These are phyloP conservation scores for Solanum medicagineum DNA, from an alignment of 257 asterid species.

Conservation along the genomic window DNA sequence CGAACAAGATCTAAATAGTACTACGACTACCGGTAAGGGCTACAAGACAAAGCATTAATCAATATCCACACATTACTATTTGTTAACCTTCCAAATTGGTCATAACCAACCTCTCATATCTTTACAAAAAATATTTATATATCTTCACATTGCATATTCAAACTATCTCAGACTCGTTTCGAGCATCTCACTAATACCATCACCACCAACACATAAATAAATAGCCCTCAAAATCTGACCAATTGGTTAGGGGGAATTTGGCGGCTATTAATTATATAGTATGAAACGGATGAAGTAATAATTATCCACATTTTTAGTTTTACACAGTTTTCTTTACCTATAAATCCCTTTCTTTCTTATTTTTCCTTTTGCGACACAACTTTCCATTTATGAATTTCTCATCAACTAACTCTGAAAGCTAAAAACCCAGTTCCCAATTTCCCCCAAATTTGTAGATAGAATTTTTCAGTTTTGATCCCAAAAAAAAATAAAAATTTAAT, in stretches of 20 bases:
- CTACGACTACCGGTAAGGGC: too few species aligned
- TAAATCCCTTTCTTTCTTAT: background rate
- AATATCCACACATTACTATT: too few species aligned
- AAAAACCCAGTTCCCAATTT: background rate
- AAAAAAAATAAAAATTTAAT: background rate
- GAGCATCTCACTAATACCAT: too few species aligned
- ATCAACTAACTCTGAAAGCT: background rate
- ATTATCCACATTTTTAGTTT: background rate
- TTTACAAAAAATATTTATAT: too few species aligned
- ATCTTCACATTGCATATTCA: too few species aligned
- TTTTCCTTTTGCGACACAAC: background rate
- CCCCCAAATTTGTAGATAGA: background rate
- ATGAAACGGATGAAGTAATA: background rate
- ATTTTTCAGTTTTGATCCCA: background rate
- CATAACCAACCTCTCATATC: too few species aligned
- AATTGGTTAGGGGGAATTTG: background rate
- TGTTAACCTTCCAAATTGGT: too few species aligned
- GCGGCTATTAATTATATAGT: background rate
- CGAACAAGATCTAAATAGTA: too few species aligned
- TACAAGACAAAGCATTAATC: too few species aligned
- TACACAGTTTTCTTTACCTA: background rate
- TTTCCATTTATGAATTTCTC: background rate
- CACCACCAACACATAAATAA: background rate
- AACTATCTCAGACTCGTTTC: too few species aligned
- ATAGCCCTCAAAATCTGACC: background rate